Evolutionary conservation across 257 asterid species (phyloP).

Genomic region (Nicotiana tabacum): DNA sequence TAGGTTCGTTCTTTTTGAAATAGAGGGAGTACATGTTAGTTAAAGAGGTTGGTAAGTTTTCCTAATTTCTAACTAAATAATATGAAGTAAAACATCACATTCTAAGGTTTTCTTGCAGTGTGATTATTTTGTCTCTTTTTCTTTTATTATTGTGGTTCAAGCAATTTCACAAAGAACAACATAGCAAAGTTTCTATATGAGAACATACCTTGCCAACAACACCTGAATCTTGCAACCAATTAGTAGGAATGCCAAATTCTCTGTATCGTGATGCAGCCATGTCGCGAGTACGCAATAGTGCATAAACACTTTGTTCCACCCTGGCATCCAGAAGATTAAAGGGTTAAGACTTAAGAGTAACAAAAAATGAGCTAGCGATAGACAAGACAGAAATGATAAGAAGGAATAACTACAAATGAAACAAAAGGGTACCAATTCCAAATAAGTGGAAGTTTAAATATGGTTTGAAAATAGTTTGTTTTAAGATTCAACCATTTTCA

Average conservation of each 20-base stretch:
- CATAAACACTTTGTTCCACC: slow-evolving; percentile 86
- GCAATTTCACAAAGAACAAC: neutral
- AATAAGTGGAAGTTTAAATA: neutral
- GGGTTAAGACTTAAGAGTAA: neutral
- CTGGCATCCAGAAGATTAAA: slow-evolving; percentile 27
- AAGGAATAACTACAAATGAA: neutral
- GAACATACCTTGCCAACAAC: slow-evolving; percentile 83
- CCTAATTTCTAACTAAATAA: too few relatives aligned
- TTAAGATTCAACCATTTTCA: neutral
- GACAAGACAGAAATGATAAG: neutral
- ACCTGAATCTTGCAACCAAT: slow-evolving; percentile 92
- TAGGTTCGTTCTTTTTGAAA: too few relatives aligned
- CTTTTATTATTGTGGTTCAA: neutral
- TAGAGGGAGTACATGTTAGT: neutral
- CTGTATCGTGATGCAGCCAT: slow-evolving; percentile 86
- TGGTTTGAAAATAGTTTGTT: neutral
- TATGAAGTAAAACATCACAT: neutral
- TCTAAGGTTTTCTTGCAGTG: neutral
- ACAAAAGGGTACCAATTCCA: neutral
- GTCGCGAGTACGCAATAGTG: slow-evolving; percentile 80
- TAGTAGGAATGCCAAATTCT: slow-evolving; percentile 84
- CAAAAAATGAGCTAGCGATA: neutral
- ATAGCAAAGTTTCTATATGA: neutral
- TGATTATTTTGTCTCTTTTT: neutral
- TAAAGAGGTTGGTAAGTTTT: neutral